A percentile compares a stretch with the other conserved stretches of the same genome.
Conservation (phyloP, 2,329 filamentous ascomycete genomes). For the Trichophyton simii region DNA sequence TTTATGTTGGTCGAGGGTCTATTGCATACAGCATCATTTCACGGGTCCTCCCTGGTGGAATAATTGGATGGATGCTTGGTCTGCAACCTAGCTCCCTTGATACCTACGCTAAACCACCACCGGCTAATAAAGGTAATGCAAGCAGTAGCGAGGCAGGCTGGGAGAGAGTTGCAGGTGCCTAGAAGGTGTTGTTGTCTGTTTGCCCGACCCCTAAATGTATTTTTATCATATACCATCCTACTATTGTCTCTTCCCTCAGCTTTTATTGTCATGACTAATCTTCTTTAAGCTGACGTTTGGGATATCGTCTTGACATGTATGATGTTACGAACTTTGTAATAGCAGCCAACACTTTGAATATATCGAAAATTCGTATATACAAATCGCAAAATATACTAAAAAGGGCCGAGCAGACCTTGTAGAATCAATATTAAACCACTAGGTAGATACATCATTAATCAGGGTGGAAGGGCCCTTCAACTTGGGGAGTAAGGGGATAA, state of each 20-base stretch:
- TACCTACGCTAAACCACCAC: slow-evolving; percentile 8
- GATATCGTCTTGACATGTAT: too few relatives aligned
- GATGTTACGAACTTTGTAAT: too few relatives aligned
- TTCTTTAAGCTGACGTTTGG: background rate
- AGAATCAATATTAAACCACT: too few relatives aligned
- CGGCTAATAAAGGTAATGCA: slow-evolving; percentile 16
- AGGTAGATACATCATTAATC: too few relatives aligned
- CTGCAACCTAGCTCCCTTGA: slow-evolving; percentile 36
- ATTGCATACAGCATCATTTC: slow-evolving; percentile 77
- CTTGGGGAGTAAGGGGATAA: too few relatives aligned
- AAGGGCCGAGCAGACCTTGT: too few relatives aligned
- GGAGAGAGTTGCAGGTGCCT: slow-evolving; percentile 20
- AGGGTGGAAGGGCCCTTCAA: too few relatives aligned
- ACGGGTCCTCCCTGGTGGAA: slow-evolving; percentile 57
- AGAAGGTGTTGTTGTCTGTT: background rate
- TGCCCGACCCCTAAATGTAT: slow-evolving; percentile 13
- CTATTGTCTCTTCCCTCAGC: background rate
- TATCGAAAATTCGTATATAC: too few relatives aligned
- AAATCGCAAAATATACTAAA: too few relatives aligned
- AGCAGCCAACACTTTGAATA: too few relatives aligned
- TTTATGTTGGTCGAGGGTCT: slow-evolving; percentile 75
- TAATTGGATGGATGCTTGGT: slow-evolving; percentile 93
- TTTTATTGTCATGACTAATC: background rate
- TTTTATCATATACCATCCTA: background rate
- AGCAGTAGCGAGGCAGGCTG: slow-evolving; percentile 26